Evolutionary conservation across 75 land plant species (phyloP).

Genomic region (Selaginella moellendorffii): DNA sequence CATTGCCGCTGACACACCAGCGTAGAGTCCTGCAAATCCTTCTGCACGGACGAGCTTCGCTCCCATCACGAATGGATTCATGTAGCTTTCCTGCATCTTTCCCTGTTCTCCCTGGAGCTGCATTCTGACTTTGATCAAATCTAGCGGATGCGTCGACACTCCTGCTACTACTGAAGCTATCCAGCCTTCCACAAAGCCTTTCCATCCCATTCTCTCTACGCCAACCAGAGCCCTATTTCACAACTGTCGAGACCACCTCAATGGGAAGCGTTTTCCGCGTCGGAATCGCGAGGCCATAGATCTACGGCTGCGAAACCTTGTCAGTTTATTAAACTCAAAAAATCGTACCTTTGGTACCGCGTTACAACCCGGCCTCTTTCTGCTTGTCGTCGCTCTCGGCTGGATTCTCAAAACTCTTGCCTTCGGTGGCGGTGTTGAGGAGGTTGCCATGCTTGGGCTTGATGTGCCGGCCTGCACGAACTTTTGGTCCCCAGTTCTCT

Average conservation of each 20-base stretch:
- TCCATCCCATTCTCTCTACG: background rate
- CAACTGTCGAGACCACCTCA: background rate
- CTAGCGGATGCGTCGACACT: background rate
- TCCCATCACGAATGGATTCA: background rate
- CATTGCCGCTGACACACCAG: background rate
- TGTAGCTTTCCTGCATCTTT: background rate
- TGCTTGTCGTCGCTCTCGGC: too few species aligned
- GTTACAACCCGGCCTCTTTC: too few species aligned
- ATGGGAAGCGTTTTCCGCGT: background rate
- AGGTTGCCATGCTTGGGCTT: conserved; percentile 49
- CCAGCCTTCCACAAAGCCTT: background rate
- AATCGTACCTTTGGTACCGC: too few species aligned
- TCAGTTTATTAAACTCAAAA: too few species aligned
- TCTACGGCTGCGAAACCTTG: background rate
- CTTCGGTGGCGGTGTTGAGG: background rate
- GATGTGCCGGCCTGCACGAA: conserved; percentile 42
- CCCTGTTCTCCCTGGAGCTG: background rate
- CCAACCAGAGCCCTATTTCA: background rate
- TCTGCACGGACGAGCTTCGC: background rate
- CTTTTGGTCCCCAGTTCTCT: background rate
- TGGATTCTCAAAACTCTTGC: background rate
- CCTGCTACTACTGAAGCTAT: background rate
- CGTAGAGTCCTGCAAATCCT: background rate
- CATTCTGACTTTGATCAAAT: background rate
- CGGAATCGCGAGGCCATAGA: background rate